Evolutionary conservation across 768 basidiomycete genomes (phyloP).

Genomic region (Kwoniella dejecticola): DNA sequence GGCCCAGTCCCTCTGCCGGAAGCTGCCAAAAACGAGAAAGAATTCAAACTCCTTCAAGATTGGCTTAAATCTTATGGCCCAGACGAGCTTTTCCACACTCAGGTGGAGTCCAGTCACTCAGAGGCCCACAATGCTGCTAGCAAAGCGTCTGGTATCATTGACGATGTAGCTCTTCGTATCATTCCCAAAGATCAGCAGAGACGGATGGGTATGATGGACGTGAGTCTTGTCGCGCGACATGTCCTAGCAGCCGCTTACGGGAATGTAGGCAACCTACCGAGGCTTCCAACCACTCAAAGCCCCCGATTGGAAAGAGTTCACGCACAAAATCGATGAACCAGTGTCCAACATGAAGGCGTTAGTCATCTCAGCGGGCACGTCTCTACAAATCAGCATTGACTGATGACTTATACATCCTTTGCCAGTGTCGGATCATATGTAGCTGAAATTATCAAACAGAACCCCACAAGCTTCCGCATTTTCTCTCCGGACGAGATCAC

Average conservation of each 20-base stretch:
- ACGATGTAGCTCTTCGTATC: slow-evolving; percentile 45
- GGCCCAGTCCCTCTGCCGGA: slow-evolving; percentile 76
- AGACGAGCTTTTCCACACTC: slow-evolving; percentile 64
- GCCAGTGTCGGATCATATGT: slow-evolving; percentile 55
- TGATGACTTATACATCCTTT: slow-evolving; percentile 27
- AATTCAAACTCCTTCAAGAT: slow-evolving; percentile 65
- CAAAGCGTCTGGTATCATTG: slow-evolving; percentile 46
- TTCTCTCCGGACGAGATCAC: slow-evolving; percentile 88
- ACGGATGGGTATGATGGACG: slow-evolving; percentile 67
- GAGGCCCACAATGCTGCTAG: slow-evolving; percentile 30
- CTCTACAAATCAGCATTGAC: neutral
- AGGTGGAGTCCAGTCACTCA: slow-evolving; percentile 31
- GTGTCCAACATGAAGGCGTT: slow-evolving; percentile 74
- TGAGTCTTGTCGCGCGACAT: neutral
- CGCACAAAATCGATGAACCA: slow-evolving; percentile 62
- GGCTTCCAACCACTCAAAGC: slow-evolving; percentile 65
- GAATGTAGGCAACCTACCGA: slow-evolving; percentile 63
- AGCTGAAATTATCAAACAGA: slow-evolving; percentile 61
- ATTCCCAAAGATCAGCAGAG: slow-evolving; percentile 46
- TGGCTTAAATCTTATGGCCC: slow-evolving; percentile 78
- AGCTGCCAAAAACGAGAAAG: slow-evolving; percentile 66
- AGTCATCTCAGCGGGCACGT: slow-evolving; percentile 16
- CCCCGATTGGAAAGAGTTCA: slow-evolving; percentile 67
- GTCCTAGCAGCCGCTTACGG: neutral
- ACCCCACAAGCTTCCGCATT: slow-evolving; percentile 77